Evolutionary conservation across 768 basidiomycete species (phyloP).

Genomic region (Suillus placidus): DNA sequence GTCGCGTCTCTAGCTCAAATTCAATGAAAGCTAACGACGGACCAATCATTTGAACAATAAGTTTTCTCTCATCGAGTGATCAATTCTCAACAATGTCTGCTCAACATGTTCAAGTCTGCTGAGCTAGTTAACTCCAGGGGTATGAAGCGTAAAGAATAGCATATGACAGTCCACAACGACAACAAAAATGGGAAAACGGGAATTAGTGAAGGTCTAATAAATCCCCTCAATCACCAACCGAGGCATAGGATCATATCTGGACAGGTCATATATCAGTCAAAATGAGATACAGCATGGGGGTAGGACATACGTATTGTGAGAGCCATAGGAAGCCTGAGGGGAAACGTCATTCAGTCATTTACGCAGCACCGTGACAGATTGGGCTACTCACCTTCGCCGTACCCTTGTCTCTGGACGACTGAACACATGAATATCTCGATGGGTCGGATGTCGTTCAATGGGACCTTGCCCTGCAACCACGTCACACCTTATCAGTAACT

Average conservation of each 20-base stretch:
- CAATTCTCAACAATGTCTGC: background rate
- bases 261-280: background rate
- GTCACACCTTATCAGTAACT: conserved; percentile 13
- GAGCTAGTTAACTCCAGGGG: background rate
- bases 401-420: conserved; percentile 97
- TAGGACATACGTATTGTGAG: conserved; percentile 85
- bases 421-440: conserved; percentile 99
- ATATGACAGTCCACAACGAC: conserved; percentile 2
- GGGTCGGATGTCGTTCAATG: conserved; percentile 93
- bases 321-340: conserved; percentile 87
- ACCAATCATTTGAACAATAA: background rate
- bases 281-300: background rate
- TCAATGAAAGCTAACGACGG: background rate
- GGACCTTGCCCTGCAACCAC: conserved; percentile 83
- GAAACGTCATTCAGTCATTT: conserved; percentile 11
- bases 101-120: background rate
- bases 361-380: conserved; percentile 6
- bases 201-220: background rate
- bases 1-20: background rate
- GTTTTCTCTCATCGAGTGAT: background rate
- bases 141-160: conserved; percentile 6
- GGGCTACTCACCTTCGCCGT: conserved; percentile 78
- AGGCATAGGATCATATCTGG: background rate
- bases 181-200: background rate
- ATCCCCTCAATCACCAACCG: background rate